phyloP scores from a whole-genome alignment of 192 early-diverging fungal species.

The Coemansia sp. region DNA sequence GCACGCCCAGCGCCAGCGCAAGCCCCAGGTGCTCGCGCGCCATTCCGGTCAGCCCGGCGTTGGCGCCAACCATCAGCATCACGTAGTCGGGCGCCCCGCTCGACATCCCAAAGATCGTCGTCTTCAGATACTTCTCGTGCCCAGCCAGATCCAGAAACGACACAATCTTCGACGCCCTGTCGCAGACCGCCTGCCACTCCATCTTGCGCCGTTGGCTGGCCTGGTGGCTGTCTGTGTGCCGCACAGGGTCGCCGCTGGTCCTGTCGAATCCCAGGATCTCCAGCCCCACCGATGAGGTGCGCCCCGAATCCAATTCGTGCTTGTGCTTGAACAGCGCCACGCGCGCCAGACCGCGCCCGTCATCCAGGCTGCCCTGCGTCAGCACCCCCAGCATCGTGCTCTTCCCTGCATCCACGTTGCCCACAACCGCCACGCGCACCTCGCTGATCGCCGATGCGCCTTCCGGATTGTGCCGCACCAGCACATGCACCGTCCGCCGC shows the following conservation, averaged over 20 bases:
- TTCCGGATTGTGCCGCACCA: slow-evolving; percentile 70
- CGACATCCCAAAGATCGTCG: slow-evolving; percentile 94
- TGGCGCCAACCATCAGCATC: slow-evolving; percentile 84
- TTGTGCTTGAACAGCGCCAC: slow-evolving; percentile 87
- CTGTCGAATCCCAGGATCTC: slow-evolving; percentile 88
- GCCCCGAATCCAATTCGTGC: slow-evolving; percentile 87
- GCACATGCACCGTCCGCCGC: slow-evolving; percentile 19
- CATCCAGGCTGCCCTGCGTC: slow-evolving; percentile 87
- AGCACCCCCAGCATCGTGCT: slow-evolving; percentile 87
- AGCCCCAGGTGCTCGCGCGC: slow-evolving; percentile 92
- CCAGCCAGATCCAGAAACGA: slow-evolving; percentile 79
- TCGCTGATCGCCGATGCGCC: slow-evolving; percentile 83
- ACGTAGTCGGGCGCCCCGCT: slow-evolving; percentile 89
- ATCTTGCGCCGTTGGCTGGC: slow-evolving; percentile 47
- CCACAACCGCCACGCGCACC: slow-evolving; percentile 83
- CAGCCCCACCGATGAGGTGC: slow-evolving; percentile 85
- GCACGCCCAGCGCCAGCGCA: slow-evolving; percentile 81
- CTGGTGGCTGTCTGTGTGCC: slow-evolving; percentile 26
- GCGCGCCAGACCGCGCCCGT: slow-evolving; percentile 88
- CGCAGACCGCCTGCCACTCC: slow-evolving; percentile 83
- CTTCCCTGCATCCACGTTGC: slow-evolving; percentile 89
- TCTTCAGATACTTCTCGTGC: slow-evolving; percentile 95
- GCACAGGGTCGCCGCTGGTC: slow-evolving; percentile 43
- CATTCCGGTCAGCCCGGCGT: slow-evolving; percentile 91
- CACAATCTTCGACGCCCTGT: slow-evolving; percentile 70